These are phyloP conservation scores for Logfia minima DNA, from an alignment of 129 eudicot species.

Conservation along the genomic window DNA sequence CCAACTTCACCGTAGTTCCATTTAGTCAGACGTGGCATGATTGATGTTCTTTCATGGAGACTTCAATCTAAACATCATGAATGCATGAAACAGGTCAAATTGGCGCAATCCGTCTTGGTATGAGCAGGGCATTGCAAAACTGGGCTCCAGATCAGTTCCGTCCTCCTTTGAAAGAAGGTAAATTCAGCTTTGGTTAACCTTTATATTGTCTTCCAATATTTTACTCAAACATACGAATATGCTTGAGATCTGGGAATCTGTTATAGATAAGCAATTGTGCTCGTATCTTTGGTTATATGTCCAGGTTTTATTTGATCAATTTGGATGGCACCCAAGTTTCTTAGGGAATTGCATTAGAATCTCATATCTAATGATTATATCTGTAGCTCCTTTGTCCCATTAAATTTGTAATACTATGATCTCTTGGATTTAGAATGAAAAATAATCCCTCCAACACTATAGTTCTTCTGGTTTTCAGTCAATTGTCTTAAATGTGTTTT, in stretches of 20 bases:
- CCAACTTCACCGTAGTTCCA: neutral
- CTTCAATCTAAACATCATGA: neutral
- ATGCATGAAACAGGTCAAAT: slow-evolving; percentile 65
- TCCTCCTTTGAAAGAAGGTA: slow-evolving; percentile 85
- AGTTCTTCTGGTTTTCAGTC: neutral
- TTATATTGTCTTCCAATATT: neutral
- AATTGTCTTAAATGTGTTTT: neutral
- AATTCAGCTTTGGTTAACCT: neutral
- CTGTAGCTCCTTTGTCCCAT: neutral
- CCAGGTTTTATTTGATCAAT: slow-evolving; percentile 3
- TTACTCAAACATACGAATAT: neutral
- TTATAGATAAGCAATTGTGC: neutral
- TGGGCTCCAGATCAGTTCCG: slow-evolving; percentile 86
- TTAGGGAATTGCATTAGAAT: neutral
- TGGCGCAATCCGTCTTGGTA: slow-evolving; percentile 84
- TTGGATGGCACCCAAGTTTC: neutral
- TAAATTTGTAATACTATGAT: neutral
- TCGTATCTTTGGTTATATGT: neutral
- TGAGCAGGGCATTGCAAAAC: slow-evolving; percentile 88
- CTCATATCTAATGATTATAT: neutral
- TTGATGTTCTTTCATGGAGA: neutral
- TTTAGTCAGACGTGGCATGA: neutral
- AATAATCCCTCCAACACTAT: neutral
- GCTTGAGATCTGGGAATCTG: neutral
- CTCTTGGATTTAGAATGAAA: neutral